Evolutionary conservation across 805 yeast genomes (phyloP).

Genomic region (Yarrowia sp.): DNA sequence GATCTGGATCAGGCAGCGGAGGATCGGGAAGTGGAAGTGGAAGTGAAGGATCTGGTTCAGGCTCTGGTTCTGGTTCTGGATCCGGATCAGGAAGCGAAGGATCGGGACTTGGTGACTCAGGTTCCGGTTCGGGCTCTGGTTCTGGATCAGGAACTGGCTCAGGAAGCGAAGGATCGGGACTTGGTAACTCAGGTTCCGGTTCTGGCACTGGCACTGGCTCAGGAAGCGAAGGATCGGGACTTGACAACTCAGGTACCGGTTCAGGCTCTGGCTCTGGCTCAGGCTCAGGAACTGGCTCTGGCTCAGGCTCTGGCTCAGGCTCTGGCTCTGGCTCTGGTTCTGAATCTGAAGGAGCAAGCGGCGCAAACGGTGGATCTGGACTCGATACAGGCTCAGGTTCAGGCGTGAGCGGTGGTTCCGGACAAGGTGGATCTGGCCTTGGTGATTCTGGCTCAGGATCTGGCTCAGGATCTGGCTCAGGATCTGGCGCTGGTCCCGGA

Average conservation of each 20-base stretch:
- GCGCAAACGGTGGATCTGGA: no score
- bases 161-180: not conserved
- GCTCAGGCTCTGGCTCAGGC: not conserved
- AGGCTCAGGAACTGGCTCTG: not conserved
- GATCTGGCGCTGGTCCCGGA: no score
- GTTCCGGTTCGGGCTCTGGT: not conserved
- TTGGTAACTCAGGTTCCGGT: not conserved
- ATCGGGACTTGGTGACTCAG: not conserved
- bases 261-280: not conserved
- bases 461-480: not conserved
- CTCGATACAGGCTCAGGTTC: no score
- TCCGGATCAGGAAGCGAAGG: not conserved
- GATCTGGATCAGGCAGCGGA: no score
- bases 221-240: not conserved
- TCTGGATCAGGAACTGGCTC: not conserved
- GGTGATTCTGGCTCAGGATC: not conserved
- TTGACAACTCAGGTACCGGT: not conserved
- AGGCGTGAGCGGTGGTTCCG: not conserved
- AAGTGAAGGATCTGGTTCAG: not conserved
- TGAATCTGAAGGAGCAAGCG: no score
- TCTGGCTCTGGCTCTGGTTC: not conserved
- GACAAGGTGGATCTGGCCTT: not conserved
- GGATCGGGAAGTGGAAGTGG: not conserved
- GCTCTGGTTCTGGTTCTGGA: not conserved
- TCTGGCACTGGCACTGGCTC: slow-evolving; percentile 1